Evolutionary conservation across 1,284 basidiomycete species (phyloP).

Genomic region (Heterobasidion occidentale): DNA sequence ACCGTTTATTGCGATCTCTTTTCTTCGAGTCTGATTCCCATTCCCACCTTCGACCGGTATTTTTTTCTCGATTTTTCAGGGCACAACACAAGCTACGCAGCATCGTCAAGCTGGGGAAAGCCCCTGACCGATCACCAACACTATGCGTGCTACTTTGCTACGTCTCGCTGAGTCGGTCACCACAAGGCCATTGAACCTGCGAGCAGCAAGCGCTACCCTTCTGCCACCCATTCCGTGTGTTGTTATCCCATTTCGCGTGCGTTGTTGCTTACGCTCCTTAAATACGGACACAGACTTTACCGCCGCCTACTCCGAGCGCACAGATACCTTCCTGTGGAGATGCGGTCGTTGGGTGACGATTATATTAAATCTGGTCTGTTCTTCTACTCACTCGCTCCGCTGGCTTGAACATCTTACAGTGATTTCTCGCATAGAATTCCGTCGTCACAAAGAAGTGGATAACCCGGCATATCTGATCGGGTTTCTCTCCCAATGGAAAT

Average conservation of each 20-base stretch:
- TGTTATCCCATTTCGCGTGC: conserved; percentile 5
- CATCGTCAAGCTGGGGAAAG: too few relatives aligned
- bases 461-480: conserved; percentile 89
- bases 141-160: conserved; percentile 41
- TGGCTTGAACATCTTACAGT: background rate
- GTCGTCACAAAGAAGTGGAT: conserved; percentile 66
- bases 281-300: conserved; percentile 50
- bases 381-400: background rate
- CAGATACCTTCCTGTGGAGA: conserved; percentile 65
- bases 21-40: too few relatives aligned
- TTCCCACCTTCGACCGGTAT: too few relatives aligned
- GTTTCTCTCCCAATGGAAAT: conserved; percentile 90
- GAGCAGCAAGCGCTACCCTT: conserved; percentile 60
- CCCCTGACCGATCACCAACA: background rate
- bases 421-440: conserved; percentile 56
- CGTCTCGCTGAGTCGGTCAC: conserved; percentile 62
- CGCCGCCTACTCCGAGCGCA: conserved; percentile 78
- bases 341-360: conserved; percentile 81
- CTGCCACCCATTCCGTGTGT: conserved; percentile 78
- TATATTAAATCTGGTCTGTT: conserved; percentile 78
- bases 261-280: too few relatives aligned
- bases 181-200: conserved; percentile 53
- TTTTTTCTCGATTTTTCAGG: too few relatives aligned
- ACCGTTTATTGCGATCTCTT: too few relatives aligned
- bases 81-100: too few relatives aligned